Conservation (phyloP, 2,329 filamentous ascomycete species). For the Stylonectria norvegica region DNA sequence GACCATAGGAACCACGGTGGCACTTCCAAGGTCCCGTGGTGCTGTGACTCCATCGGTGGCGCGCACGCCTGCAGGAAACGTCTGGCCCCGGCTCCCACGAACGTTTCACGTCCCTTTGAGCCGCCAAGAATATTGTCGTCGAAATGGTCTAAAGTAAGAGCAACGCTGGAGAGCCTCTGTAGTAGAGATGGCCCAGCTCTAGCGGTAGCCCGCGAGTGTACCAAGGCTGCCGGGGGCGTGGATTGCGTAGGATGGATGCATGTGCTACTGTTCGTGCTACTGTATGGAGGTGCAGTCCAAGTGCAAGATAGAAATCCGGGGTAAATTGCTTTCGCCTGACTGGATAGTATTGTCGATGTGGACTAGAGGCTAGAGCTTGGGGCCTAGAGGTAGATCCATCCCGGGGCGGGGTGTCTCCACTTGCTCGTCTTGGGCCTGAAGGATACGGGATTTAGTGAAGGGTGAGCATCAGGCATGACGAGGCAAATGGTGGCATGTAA, state of each 20-base stretch:
- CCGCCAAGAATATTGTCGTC: no score
- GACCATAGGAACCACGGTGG: slow-evolving; percentile 9
- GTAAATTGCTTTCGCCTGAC: slow-evolving; percentile 8
- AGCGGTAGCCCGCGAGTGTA: no score
- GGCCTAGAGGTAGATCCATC: no score
- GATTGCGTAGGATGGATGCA: slow-evolving; percentile 2
- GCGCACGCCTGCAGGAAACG: slow-evolving; percentile 3
- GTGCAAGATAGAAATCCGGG: slow-evolving; percentile 15
- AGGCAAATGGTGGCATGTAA: no score
- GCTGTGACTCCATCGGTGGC: slow-evolving; percentile 1
- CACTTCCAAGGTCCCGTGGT: slow-evolving; percentile 11
- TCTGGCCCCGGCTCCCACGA: slow-evolving; percentile 1
- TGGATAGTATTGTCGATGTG: slow-evolving; percentile 3
- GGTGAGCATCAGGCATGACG: not conserved
- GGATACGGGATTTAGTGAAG: not conserved
- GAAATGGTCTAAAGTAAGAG: no score
- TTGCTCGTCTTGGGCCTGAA: not conserved
- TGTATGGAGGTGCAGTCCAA: slow-evolving; percentile 7
- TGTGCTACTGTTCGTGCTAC: slow-evolving; percentile 2
- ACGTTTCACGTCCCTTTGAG: no score
- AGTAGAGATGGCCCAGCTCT: no score
- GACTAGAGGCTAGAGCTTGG: no score
- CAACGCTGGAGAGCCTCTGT: not conserved
- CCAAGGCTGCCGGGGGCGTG: not conserved
- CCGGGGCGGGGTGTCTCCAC: slow-evolving; percentile 7